Conservation (phyloP, 371 early-diverging fungal species). For the Fennellomyces sp. region DNA sequence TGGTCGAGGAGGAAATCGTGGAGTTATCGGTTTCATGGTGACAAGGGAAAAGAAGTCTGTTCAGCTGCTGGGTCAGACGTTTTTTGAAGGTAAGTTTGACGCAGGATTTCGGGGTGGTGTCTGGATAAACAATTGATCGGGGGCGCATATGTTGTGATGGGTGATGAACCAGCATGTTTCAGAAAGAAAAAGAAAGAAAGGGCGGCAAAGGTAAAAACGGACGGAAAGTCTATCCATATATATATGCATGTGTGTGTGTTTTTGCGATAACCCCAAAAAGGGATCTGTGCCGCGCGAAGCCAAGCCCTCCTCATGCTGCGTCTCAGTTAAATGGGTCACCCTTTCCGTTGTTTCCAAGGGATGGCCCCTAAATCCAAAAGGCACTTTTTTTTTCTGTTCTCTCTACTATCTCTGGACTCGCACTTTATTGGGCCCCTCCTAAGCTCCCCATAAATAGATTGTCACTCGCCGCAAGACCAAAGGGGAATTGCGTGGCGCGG, state of each 20-base stretch:
- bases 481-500: background rate
- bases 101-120: background rate
- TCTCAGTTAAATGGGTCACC: no score
- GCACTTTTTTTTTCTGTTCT: no score
- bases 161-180: slow-evolving; percentile 3
- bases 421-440: no score
- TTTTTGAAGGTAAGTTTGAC: background rate
- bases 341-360: no score
- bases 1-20: background rate
- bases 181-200: background rate
- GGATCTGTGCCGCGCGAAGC: no score
- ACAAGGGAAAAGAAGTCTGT: background rate
- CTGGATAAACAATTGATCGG: background rate
- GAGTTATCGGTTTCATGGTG: background rate
- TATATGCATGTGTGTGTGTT: no score
- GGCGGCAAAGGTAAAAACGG: background rate
- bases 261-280: no score
- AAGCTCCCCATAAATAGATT: no score
- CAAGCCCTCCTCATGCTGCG: no score
- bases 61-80: background rate
- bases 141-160: background rate
- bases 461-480: background rate
- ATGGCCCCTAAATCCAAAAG: no score
- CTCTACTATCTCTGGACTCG: no score
- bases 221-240: no score